These are phyloP conservation scores for Sporobolomyces phaffii DNA, from an alignment of 768 basidiomycete genomes.

Conservation along the genomic window DNA sequence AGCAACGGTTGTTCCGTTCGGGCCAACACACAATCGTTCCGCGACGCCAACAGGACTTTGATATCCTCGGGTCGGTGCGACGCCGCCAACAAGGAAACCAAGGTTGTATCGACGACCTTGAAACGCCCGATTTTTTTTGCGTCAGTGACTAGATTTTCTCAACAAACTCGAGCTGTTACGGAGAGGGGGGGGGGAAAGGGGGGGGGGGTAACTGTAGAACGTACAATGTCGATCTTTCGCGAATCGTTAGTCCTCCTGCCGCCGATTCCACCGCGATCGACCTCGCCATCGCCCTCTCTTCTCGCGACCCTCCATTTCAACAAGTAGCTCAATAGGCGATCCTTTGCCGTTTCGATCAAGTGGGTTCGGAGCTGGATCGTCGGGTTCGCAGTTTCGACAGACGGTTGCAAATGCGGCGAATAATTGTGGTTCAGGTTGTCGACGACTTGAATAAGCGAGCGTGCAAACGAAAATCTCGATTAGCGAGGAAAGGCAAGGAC, in stretches of 20 bases:
- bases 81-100: constrained; percentile 26
- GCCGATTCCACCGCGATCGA: background rate
- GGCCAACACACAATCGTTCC: constrained; percentile 31
- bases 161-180: constrained; percentile 14
- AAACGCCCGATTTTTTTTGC: too few relatives aligned
- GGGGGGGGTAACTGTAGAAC: background rate
- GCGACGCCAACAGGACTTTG: constrained; percentile 27
- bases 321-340: constrained; percentile 21
- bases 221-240: constrained; percentile 38
- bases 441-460: too few relatives aligned
- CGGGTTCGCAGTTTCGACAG: constrained; percentile 24
- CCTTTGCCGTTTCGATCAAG: constrained; percentile 15
- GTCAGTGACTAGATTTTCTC: too few relatives aligned
- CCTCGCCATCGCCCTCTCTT: background rate
- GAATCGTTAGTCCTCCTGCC: constrained; percentile 23
- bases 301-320: constrained; percentile 31
- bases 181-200: background rate
- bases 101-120: constrained; percentile 30
- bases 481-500: background rate
- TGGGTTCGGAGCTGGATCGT: constrained; percentile 25
- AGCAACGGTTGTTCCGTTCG: constrained; percentile 12
- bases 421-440: constrained; percentile 41
- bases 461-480: too few relatives aligned
- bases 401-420: constrained; percentile 39
- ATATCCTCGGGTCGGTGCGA: constrained; percentile 18